Percentiles rank a stretch among this genome's conserved stretches.
Evolutionary conservation across 345 rosid genomes (phyloP).

Genomic region (Syzygium grande): DNA sequence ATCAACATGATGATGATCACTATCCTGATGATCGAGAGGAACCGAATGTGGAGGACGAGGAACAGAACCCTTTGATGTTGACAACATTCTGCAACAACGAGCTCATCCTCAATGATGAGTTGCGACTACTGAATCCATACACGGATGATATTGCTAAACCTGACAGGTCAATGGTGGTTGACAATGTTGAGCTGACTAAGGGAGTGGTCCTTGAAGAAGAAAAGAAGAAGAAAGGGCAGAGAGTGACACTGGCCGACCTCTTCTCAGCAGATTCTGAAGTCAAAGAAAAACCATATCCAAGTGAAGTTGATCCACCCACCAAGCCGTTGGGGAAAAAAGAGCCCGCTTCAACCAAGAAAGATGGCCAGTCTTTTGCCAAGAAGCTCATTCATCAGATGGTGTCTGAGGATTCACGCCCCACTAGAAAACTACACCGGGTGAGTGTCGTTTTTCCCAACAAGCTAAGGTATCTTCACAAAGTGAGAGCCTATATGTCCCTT

Average conservation of each 20-base stretch:
- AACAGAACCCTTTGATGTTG: slow-evolving; percentile 59
- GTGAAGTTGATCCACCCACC: slow-evolving; percentile 9
- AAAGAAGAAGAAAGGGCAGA: slow-evolving; percentile 30
- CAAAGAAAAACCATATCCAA: slow-evolving; percentile 18
- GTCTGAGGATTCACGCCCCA: slow-evolving; percentile 51
- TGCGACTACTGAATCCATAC: not conserved
- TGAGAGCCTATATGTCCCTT: not conserved
- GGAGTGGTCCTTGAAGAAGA: slow-evolving; percentile 8
- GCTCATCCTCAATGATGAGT: not conserved
- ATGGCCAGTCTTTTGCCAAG: slow-evolving; percentile 47
- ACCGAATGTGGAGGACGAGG: slow-evolving; percentile 25
- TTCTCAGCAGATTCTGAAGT: slow-evolving; percentile 53
- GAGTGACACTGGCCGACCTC: slow-evolving; percentile 75
- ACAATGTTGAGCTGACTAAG: not conserved
- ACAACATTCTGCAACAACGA: slow-evolving; percentile 18
- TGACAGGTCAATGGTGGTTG: slow-evolving; percentile 5
- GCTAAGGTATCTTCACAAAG: not conserved
- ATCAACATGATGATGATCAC: slow-evolving; percentile 4
- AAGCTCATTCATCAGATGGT: slow-evolving; percentile 42
- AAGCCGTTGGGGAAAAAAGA: slow-evolving; percentile 5
- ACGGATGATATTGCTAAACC: not conserved
- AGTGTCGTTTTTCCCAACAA: not conserved
- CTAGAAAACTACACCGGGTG: slow-evolving; percentile 54
- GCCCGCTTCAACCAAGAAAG: slow-evolving; percentile 16
- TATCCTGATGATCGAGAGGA: slow-evolving; percentile 9